These are phyloP conservation scores for Aspergillus flavus DNA, from an alignment of 2,329 filamentous ascomycete genomes.

Conservation along the genomic window DNA sequence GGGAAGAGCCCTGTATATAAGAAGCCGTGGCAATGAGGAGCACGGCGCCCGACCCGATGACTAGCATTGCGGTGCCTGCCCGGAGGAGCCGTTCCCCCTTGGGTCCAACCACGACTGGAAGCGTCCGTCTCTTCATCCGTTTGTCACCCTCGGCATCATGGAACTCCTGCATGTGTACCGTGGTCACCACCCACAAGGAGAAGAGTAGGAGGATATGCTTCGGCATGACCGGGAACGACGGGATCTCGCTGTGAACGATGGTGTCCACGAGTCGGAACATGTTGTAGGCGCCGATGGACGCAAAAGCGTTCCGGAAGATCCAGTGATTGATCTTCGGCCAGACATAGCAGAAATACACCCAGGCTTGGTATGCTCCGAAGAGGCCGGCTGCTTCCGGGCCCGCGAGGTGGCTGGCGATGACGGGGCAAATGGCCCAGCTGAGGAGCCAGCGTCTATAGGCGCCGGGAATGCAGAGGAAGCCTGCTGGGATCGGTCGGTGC, in stretches of 20 bases:
- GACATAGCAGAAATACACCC: conserved; percentile 12
- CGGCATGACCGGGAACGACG: background rate
- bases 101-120: conserved; percentile 9
- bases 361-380: conserved; percentile 6
- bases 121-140: conserved; percentile 3
- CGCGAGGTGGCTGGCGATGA: background rate
- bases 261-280: conserved; percentile 12
- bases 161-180: conserved; percentile 17
- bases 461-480: conserved; percentile 1
- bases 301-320: conserved; percentile 12
- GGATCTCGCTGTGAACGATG: conserved; percentile 1
- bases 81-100: background rate
- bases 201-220: conserved; percentile 1
- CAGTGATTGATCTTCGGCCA: conserved; percentile 13
- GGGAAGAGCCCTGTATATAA: background rate
- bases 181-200: conserved; percentile 5
- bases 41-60: background rate
- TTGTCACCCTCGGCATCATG: conserved; percentile 16
- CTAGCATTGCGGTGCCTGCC: background rate
- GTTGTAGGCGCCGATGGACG: conserved; percentile 8
- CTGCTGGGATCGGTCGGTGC: conserved; percentile 4
- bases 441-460: conserved; percentile 7
- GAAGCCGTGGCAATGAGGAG: background rate
- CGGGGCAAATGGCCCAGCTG: conserved; percentile 4
- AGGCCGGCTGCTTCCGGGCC: conserved; percentile 4